Evolutionary conservation across 208 protist species (phyloP), one percentile per base, ranked within the genome.

Genomic region (Trypanosoma scelopori): DNA sequence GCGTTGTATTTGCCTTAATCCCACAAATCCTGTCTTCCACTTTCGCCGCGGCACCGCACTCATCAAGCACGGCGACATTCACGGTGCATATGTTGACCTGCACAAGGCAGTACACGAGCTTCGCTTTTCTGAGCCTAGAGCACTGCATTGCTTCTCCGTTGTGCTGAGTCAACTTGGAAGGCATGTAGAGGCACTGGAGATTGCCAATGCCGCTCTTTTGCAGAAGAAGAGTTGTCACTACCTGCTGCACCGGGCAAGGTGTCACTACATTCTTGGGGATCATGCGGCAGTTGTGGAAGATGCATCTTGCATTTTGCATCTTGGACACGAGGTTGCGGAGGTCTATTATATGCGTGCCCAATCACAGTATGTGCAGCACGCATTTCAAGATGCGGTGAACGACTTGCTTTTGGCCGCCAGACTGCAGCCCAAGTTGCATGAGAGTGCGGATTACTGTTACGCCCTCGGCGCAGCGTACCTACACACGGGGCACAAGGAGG

Each of bases 261-360:
- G 77, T 51, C 35, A 55, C n/a, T 85, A 75, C 53, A 52, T 49
- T 49, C 5, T 85, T 35, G 60, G 61, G 13, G 32, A 72, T 37
- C 81, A 76, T 50, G 22, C 22, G 1, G 53, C 46, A 18, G 72
- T 67, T 53, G 35, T 76, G 0, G 81, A 65, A 3, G 74, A 81
- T 49, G 30, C 56, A 13, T 41, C 47, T 1, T 16, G 1, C 22
- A 43, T 71, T 45, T 13, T 62, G 5, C 11, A 60, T 23, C 56
- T 68, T 20, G 60, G 49, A 3, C 43, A 76, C 46, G 57, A 65
- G 30, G 58, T 43, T 65, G 80, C 82, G 20, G 79, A 93, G 37
- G 73, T 87, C n/a, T 88, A 83, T 62, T 97, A 95, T 65, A 65
- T 94, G 1, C 60, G 81, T 18, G 93, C 73, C 12, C 84, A 89